Evolutionary conservation across 1,139 yeast species (phyloP).

Genomic region (Saccharomycopsis hybrid): DNA sequence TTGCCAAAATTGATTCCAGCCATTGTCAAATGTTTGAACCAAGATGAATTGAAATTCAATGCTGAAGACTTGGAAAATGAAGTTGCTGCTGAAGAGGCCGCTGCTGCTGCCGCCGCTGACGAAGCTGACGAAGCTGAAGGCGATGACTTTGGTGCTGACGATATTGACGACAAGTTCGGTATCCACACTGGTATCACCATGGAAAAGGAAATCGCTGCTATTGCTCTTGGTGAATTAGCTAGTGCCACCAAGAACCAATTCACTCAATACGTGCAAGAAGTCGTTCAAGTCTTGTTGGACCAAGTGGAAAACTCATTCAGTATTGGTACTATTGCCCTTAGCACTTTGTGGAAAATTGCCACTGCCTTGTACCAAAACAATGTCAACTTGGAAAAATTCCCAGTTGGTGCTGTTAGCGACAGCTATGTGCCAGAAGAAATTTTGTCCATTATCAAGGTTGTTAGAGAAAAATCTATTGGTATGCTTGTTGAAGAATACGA

Average conservation of each 20-base stretch:
- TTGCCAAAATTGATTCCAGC: conserved; percentile 78
- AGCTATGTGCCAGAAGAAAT: conserved; percentile 54
- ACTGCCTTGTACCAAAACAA: conserved; percentile 62
- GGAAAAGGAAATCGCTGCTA: conserved; percentile 96
- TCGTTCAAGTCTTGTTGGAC: conserved; percentile 58
- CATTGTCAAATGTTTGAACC: conserved; percentile 76
- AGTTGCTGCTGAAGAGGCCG: conserved; percentile 43
- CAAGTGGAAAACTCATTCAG: conserved; percentile 86
- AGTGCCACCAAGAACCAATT: conserved; percentile 77
- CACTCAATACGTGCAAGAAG: conserved; percentile 68
- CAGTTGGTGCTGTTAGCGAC: conserved; percentile 66
- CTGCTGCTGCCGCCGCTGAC: conserved; percentile 14
- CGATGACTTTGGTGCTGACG: conserved; percentile 34
- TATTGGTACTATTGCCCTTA: conserved; percentile 82
- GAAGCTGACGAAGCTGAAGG: conserved; percentile 37
- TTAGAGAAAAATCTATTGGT: conserved; percentile 58
- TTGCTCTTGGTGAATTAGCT: conserved; percentile 86
- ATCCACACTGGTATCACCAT: conserved; percentile 93
- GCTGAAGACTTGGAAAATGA: conserved; percentile 18
- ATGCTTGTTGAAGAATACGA: conserved; percentile 76
- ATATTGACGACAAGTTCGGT: conserved; percentile 63
- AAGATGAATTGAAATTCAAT: conserved; percentile 59
- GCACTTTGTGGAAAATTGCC: conserved; percentile 76
- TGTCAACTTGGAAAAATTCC: conserved; percentile 47
- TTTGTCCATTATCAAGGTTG: conserved; percentile 54